Evolutionary conservation across 2,329 filamentous ascomycete genomes (phyloP), one percentile per base, ranked within the genome.

Genomic region (Fusarium nanum): DNA sequence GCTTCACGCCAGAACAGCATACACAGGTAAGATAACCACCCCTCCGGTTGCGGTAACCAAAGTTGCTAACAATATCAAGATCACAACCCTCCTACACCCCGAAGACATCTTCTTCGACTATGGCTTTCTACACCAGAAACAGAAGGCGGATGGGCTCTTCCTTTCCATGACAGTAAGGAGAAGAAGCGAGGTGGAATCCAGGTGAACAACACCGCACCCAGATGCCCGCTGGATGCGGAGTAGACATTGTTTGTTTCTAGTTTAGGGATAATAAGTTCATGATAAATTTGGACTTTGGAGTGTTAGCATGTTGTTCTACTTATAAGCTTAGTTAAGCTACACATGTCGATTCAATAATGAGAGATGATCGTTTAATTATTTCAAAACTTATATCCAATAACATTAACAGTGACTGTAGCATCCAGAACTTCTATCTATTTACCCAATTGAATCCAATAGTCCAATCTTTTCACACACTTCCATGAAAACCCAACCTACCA

Each of bases 181-280:
- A 93, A 92, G 87, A 97, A 97, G 87, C 86, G 94, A 20, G 93
- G 93, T 10, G 94, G 93, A 0, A 93, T 97, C 71, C 94, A 97
- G 82, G 93, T 97, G 4, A 88, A 97, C 79, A 88, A 97, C 78
- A 92, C 86, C 27, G 83, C 91, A 11, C 93, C 93, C 2, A 88
- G 90, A 53, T 92, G 91, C 44, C 90, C 91, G 12, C 82, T 94
- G 50, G 92, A 95, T 82, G 93, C 92, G 0, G 93, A 95, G 79
- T 95, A 87, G 76, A 55, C 46, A 57, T 23, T 53, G 27, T 44
- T n/a, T 32, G 23, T 32, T 60, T 63, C 63, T 69, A 49, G 52
- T 52, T 60, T 53, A 47, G 67, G 13, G 50, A 8, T 14, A 7
- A 60, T 44, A 45, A 49, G 18, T 56, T 48, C 30, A 59, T 53